Evolutionary conservation across 306 rosid species (phyloP).

Genomic region (Begonia loranthoides): DNA sequence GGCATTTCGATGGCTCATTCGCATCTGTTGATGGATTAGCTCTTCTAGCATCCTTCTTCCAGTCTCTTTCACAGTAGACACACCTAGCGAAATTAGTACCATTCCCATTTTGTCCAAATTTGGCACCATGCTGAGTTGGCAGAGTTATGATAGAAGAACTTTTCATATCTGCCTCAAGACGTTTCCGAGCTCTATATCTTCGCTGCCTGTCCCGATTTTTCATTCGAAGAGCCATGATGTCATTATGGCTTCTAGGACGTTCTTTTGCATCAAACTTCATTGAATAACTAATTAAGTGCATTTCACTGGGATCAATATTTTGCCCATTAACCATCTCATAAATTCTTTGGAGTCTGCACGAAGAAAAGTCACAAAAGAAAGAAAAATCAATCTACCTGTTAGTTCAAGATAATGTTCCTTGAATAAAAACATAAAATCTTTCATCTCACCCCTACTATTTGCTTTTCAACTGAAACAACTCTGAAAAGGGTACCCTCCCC

Average conservation of each 20-base stretch:
- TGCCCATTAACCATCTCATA: slow-evolving; percentile 47
- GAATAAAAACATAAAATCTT: no score
- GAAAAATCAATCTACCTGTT: no score
- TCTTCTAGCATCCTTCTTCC: slow-evolving; percentile 83
- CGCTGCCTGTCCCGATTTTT: slow-evolving; percentile 92
- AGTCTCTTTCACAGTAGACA: slow-evolving; percentile 43
- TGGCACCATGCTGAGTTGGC: slow-evolving; percentile 16
- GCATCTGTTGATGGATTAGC: slow-evolving; percentile 27
- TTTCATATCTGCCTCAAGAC: slow-evolving; percentile 51
- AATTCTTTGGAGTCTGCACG: slow-evolving; percentile 31
- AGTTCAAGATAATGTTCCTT: no score
- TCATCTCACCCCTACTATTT: no score
- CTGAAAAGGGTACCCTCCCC: no score
- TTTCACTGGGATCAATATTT: slow-evolving; percentile 22
- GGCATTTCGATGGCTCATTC: slow-evolving; percentile 21
- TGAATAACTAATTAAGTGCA: not conserved
- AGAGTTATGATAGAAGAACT: slow-evolving; percentile 23
- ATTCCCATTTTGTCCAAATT: slow-evolving; percentile 17
- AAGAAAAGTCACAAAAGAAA: not conserved
- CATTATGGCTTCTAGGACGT: slow-evolving; percentile 29
- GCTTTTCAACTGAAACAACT: no score
- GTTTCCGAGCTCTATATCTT: slow-evolving; percentile 86
- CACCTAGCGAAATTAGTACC: slow-evolving; percentile 25
- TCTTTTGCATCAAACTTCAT: slow-evolving; percentile 21
- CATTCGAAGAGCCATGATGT: slow-evolving; percentile 48